A percentile compares a stretch with the other conserved stretches of the same genome.
These are phyloP conservation scores for Eucalyptus regnans DNA, from an alignment of 345 rosid genomes.

Conservation along the genomic window DNA sequence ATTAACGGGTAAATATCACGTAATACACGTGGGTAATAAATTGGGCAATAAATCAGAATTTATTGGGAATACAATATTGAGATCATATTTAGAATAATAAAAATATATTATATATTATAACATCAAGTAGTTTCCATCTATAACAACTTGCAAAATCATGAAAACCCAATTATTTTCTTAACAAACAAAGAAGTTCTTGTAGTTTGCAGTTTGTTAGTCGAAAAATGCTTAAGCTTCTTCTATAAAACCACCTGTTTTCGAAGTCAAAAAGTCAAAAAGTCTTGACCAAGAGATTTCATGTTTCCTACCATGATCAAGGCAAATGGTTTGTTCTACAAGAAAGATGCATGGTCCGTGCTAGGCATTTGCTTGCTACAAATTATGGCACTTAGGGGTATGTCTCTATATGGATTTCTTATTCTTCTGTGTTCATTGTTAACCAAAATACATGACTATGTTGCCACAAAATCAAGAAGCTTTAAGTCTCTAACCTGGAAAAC, in stretches of 20 bases:
- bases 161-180: neutral
- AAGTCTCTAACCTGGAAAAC: slow-evolving; percentile 38
- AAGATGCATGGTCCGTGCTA: neutral
- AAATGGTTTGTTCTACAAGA: neutral
- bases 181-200: neutral
- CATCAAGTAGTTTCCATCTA: neutral
- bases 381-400: neutral
- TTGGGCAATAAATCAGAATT: too few species aligned
- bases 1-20: too few species aligned
- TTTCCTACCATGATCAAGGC: neutral
- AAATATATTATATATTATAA: too few species aligned
- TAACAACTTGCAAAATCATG: neutral
- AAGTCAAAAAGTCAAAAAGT: neutral
- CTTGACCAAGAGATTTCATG: neutral
- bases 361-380: neutral
- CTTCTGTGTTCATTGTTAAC: neutral
- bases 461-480: neutral
- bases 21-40: too few species aligned
- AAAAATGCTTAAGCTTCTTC: neutral
- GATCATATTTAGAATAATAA: too few species aligned
- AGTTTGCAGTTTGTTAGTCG: neutral
- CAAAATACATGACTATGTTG: neutral
- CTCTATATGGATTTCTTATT: neutral
- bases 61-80: too few species aligned
- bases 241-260: neutral